Conservation (phyloP, 2,329 filamentous ascomycete genomes). For the Fusarium chuoi region DNA sequence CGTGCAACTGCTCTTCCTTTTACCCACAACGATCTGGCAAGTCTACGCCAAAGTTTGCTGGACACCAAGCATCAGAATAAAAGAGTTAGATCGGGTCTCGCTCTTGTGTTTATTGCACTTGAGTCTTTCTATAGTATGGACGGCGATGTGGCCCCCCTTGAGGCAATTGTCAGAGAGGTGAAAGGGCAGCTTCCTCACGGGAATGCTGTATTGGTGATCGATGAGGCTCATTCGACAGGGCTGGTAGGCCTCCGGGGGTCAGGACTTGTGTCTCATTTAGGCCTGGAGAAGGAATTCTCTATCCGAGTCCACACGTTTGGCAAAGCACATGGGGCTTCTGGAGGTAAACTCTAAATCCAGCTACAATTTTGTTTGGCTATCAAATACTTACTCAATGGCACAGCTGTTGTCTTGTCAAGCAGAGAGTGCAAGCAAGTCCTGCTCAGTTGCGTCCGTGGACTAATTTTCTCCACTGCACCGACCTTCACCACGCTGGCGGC, state of each 20-base stretch:
- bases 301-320: conserved; percentile 2
- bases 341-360: neutral
- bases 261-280: neutral
- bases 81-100: neutral
- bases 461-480: neutral
- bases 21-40: neutral
- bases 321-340: conserved; percentile 1
- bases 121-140: conserved; percentile 4
- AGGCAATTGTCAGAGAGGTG: neutral
- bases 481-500: neutral
- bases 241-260: neutral
- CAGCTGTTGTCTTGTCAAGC: neutral
- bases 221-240: neutral
- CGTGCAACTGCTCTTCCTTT: neutral
- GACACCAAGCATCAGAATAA: neutral
- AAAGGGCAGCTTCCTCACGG: neutral
- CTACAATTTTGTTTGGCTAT: neutral
- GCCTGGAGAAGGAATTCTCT: neutral
- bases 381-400: neutral
- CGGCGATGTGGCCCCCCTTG: neutral
- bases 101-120: neutral
- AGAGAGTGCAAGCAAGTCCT: neutral
- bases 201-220: neutral
- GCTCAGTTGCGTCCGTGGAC: neutral
- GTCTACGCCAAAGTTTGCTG: neutral